These are phyloP conservation scores for Pichia sp. DNA, from an alignment of 1,139 yeast genomes.

Conservation along the genomic window DNA sequence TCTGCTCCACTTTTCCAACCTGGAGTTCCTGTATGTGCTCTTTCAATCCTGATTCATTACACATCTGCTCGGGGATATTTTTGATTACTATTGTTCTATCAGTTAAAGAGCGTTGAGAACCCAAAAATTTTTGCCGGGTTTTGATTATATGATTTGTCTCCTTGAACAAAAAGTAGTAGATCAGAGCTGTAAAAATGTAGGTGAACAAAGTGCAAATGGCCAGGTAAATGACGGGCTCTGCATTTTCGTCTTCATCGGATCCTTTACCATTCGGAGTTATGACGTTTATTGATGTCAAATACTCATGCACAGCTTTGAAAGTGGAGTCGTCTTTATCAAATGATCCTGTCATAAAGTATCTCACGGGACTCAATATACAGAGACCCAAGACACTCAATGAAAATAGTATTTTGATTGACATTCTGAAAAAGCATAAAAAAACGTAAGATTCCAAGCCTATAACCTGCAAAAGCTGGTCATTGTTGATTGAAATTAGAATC, in stretches of 20 bases:
- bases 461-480: slow-evolving; percentile 54
- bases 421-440: slow-evolving; percentile 72
- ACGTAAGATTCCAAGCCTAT: slow-evolving; percentile 69
- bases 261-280: background rate
- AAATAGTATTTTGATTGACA: slow-evolving; percentile 62
- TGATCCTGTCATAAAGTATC: slow-evolving; percentile 67
- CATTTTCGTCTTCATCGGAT: slow-evolving; percentile 17
- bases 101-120: slow-evolving; percentile 83
- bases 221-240: slow-evolving; percentile 34
- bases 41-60: slow-evolving; percentile 44
- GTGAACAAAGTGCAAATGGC: slow-evolving; percentile 88
- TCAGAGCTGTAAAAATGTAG: slow-evolving; percentile 72
- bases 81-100: slow-evolving; percentile 77
- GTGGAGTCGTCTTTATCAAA: slow-evolving; percentile 47
- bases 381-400: slow-evolving; percentile 61
- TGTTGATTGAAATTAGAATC: slow-evolving; percentile 45
- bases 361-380: slow-evolving; percentile 65
- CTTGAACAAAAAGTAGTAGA: slow-evolving; percentile 57
- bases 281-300: background rate
- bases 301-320: slow-evolving; percentile 3
- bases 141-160: slow-evolving; percentile 72
- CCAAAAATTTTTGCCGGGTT: slow-evolving; percentile 80
- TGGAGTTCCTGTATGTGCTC: slow-evolving; percentile 57
- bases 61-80: slow-evolving; percentile 43
- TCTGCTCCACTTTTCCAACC: slow-evolving; percentile 55